These are phyloP conservation scores for Saturnispora saitoi DNA, from an alignment of 805 yeast genomes.

Conservation along the genomic window DNA sequence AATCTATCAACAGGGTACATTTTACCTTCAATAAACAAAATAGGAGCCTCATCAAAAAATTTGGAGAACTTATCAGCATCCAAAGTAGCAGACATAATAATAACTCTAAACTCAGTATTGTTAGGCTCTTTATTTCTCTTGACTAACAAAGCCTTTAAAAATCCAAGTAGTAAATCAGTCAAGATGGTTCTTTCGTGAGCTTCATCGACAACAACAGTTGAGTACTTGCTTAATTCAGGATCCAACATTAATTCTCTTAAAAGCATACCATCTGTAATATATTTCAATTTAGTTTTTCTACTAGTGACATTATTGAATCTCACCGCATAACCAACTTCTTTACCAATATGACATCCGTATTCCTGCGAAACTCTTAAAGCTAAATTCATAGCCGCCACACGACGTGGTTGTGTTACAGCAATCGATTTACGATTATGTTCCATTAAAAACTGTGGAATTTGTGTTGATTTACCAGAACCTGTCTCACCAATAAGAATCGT, in stretches of 20 bases:
- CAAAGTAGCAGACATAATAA: constrained; percentile 94
- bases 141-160: constrained; percentile 57
- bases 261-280: constrained; percentile 96
- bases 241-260: constrained; percentile 83
- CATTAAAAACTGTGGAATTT: constrained; percentile 86
- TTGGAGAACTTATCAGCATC: constrained; percentile 93
- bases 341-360: constrained; percentile 67
- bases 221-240: constrained; percentile 51
- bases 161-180: constrained; percentile 85
- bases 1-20: constrained; percentile 73
- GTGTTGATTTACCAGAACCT: constrained; percentile 97
- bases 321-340: constrained; percentile 85
- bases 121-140: constrained; percentile 35
- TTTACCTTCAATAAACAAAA: constrained; percentile 81
- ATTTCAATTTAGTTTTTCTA: constrained; percentile 60
- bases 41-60: constrained; percentile 76
- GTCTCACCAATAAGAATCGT: constrained; percentile 90
- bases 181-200: constrained; percentile 95
- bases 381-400: constrained; percentile 93
- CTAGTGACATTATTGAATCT: constrained; percentile 71
- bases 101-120: constrained; percentile 44
- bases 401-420: constrained; percentile 94
- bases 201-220: constrained; percentile 82
- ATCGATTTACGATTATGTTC: constrained; percentile 41
- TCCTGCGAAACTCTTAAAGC: constrained; percentile 92